Percentiles rank a stretch among this genome's conserved stretches.
Conservation (phyloP, 2,329 filamentous ascomycete genomes). For the Phaeosphaeriaceae sp. region DNA sequence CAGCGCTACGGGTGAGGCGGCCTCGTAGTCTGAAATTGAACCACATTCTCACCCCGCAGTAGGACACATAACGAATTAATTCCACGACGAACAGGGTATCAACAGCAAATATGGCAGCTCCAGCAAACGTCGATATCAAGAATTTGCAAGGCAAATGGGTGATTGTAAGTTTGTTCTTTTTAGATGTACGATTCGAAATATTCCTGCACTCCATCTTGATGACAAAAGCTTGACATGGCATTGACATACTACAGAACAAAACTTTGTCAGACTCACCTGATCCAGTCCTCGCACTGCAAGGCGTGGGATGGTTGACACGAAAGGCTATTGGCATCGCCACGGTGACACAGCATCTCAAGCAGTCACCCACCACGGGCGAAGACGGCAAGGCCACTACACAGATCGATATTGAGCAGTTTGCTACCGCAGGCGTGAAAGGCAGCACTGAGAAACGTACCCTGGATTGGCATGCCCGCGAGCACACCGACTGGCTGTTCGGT, state of each 20-base stretch:
- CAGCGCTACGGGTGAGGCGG: neutral
- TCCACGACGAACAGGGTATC: neutral
- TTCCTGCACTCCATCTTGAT: neutral
- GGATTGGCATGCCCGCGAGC: slow-evolving; percentile 68
- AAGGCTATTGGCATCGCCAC: slow-evolving; percentile 75
- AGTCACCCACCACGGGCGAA: slow-evolving; percentile 24
- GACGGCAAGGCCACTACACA: slow-evolving; percentile 53
- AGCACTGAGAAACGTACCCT: slow-evolving; percentile 67
- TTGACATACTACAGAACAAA: slow-evolving; percentile 69
- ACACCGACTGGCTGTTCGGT: slow-evolving; percentile 84
- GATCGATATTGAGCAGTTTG: slow-evolving; percentile 76
- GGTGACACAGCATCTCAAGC: slow-evolving; percentile 68
- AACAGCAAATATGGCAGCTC: slow-evolving; percentile 46
- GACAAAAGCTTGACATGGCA: neutral
- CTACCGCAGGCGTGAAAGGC: slow-evolving; percentile 74
- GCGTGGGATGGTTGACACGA: slow-evolving; percentile 70
- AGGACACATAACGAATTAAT: slow-evolving; percentile 5
- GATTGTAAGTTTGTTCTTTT: slow-evolving; percentile 43
- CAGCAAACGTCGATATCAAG: slow-evolving; percentile 41
- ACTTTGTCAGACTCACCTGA: slow-evolving; percentile 74
- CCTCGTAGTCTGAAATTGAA: slow-evolving; percentile 1
- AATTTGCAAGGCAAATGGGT: slow-evolving; percentile 50
- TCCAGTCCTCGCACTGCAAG: slow-evolving; percentile 70
- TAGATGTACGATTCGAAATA: neutral
- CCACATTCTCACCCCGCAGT: slow-evolving; percentile 10